Base-by-base conservation (phyloP, 2,329 filamentous ascomycete species). In the Nigrograna mackinnonii region DNA sequence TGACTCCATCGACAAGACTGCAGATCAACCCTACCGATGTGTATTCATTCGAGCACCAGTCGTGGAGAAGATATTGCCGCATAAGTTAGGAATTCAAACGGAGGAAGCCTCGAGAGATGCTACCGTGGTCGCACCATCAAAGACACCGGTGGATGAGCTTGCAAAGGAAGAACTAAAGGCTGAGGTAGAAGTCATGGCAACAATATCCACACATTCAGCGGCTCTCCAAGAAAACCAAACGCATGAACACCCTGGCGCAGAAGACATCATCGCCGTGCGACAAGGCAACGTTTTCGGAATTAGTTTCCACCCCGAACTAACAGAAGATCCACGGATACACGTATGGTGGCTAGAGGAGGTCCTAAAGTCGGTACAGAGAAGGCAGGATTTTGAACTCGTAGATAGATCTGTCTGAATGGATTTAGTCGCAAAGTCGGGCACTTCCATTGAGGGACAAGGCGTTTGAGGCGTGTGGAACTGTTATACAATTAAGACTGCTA, bases 31-130 rank as follows among this genome's bases (percentile, higher is more conserved):
- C 0, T 97, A 95, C 63, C 82, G 83, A 2, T 89, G 85, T 1
- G 87, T 97, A 22, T 99, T 99, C 68, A 99, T 99, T 58, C 82
- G 94, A 6, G 94, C 94, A 0, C 94, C 94, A 0, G 86, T 97
- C 1, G 92, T 99, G 1, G 91, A 97, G 67, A 86, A 85, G 62
- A 72, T 97, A 1, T 70, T 96, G 19, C 79, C 72, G 5, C 69
- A 74, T 24, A 60, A 62, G 37, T 58, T 71, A 12, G 78, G 78
- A 2, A 68, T 78, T n/a, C 80, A 83, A 54, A 60, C 61, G 2
- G 74, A 68, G 22, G 78, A 83, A 54, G 66, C 70, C 13, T 50
- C 62, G 26, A 59, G 65, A 26, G 73, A 77, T 2, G 76, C 75
- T 20, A 82, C 77, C 0, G 68, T 85, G 4, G 75, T 82, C 35